A percentile compares a stretch with the other conserved stretches of the same genome.
Conservation (phyloP, 495 filamentous ascomycete species). For the Neurospora sublineolata region DNA sequence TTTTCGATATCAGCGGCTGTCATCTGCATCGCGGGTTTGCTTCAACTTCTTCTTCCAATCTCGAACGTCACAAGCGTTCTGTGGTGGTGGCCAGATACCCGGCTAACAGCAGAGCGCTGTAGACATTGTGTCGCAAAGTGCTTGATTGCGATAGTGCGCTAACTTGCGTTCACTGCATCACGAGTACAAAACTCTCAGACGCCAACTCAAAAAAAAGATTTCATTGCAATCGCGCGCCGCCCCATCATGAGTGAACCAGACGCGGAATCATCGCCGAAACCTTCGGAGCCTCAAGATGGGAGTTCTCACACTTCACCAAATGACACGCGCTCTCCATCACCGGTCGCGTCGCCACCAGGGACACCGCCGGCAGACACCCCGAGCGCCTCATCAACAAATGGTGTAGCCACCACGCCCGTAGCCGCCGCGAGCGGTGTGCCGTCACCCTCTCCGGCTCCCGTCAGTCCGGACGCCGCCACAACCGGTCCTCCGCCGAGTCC, state of each 20-base stretch:
- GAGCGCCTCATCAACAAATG: not conserved
- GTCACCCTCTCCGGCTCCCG: not conserved
- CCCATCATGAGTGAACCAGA: not conserved
- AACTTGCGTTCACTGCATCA: not conserved
- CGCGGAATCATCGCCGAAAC: not conserved
- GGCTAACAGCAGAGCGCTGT: not conserved
- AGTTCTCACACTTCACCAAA: not conserved
- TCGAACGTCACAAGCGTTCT: not conserved
- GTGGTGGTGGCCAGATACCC: not conserved
- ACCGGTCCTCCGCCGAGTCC: not conserved
- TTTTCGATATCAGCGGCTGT: not conserved
- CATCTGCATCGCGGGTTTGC: not conserved
- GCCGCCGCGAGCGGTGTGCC: not conserved
- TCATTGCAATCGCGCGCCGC: not conserved
- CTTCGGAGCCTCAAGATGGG: not conserved
- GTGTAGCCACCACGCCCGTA: not conserved
- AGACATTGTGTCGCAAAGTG: not conserved
- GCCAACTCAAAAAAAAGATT: not conserved
- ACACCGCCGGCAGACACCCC: not conserved
- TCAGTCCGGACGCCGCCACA: not conserved
- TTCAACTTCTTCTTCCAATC: not conserved
- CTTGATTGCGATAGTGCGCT: not conserved
- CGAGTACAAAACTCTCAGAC: not conserved
- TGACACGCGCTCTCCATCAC: not conserved
- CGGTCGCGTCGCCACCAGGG: not conserved